A percentile compares a stretch with the other conserved stretches of the same genome.
These are phyloP conservation scores for Vitis rupestris DNA, from an alignment of 164 flowering plant genomes.

Conservation along the genomic window DNA sequence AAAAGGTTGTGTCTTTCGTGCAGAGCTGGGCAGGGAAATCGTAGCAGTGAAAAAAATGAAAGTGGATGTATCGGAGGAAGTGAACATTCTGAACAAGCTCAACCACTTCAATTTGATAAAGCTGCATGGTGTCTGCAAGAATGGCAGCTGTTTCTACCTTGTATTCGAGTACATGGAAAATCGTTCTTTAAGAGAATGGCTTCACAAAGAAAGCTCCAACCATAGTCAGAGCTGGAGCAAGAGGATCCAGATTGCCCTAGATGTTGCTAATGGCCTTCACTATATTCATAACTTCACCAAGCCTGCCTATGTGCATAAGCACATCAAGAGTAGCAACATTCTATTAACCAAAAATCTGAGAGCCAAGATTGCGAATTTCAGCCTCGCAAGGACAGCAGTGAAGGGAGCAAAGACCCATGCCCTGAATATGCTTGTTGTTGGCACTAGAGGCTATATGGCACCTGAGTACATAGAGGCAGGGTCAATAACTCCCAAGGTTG, in stretches of 20 bases:
- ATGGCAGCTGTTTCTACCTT: conserved; percentile 39
- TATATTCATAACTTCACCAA: conserved; percentile 63
- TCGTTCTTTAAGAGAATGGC: conserved; percentile 62
- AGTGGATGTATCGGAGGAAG: conserved; percentile 45
- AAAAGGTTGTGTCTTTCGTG: conserved; percentile 51
- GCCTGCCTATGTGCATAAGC: conserved; percentile 56
- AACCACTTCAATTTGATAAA: conserved; percentile 66
- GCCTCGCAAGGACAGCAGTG: conserved; percentile 39
- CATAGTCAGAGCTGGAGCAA: conserved; percentile 34
- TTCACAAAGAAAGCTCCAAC: conserved; percentile 12
- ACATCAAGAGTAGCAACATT: conserved; percentile 53
- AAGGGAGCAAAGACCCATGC: conserved; percentile 5
- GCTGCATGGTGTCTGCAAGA: conserved; percentile 50
- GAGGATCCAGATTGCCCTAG: conserved; percentile 61
- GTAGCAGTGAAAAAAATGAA: conserved; percentile 48
- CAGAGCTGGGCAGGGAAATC: conserved; percentile 29
- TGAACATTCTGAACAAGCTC: conserved; percentile 44
- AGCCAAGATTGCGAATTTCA: conserved; percentile 67
- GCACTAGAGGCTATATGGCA: conserved; percentile 62
- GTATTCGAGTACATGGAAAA: conserved; percentile 60
- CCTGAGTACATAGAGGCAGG: conserved; percentile 63
- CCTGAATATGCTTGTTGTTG: conserved; percentile 23
- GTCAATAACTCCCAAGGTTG: conserved; percentile 44
- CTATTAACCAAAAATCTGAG: conserved; percentile 43
- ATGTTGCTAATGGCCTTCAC: conserved; percentile 66